Evolutionary conservation across 805 yeast genomes (phyloP), one percentile per base, ranked within the genome.

Genomic region (Candida boleticola): DNA sequence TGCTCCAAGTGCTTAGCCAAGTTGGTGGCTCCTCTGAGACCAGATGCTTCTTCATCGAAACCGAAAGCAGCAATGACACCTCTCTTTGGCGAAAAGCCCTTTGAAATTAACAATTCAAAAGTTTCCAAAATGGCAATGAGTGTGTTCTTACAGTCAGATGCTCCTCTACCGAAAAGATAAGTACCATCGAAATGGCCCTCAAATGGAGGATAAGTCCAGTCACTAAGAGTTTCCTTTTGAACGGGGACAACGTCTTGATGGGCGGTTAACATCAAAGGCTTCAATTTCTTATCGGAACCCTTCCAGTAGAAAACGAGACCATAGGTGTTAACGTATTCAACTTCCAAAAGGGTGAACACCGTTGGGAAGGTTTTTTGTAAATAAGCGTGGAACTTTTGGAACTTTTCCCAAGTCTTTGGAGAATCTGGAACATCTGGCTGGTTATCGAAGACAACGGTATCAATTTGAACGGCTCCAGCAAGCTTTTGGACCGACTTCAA

Each of bases 231-330:
- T 21, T 74, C 77, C 11, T 60, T 58, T 49, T 80, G 84, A 10
- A 85, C 83, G 1, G 95, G 95, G 18, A 87, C 95, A 4, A 83
- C 88, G 54, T 86, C 95, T 60, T 78, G 83, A 57, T 86, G 95
- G 0, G 90, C 90, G 57, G 82, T 77, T 37, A 85, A 66, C 60
- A 87, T 52, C 22, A 81, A 48, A 11, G 95, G 95, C 57, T 83
- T 81, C 13, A 84, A 89, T 14, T 71, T 58, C 11, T 46, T 27
- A 25, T 57, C 49, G 1, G 60, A 29, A 7, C 95, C 93, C 44
- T 71, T 54, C 76, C 87, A 77, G 16, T 85, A 80, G 57, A 66
- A 74, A 1, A 86, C 68, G 39, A 86, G 64, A 2, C 86, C 88
- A 48, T 79, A 77, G 5, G 77, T 70, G 58, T 85, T 85, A 43